Conservation (phyloP, 352 stramenopile genomes). For the Pythium sukuiense region DNA sequence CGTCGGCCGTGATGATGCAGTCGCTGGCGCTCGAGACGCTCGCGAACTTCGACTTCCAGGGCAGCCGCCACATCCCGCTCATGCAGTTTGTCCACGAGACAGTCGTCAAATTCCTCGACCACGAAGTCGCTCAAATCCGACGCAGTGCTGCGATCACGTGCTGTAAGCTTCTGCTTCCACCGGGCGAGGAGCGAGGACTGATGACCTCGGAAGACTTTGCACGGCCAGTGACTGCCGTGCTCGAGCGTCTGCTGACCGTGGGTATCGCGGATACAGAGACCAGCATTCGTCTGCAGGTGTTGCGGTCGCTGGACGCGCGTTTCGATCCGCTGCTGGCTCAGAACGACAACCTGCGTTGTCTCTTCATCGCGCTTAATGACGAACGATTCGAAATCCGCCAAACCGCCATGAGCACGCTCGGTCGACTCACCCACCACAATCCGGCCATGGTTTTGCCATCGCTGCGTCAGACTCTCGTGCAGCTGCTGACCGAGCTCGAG, state of each 20-base stretch:
- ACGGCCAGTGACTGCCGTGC: constrained; percentile 65
- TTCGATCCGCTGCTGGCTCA: constrained; percentile 81
- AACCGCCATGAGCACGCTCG: constrained; percentile 86
- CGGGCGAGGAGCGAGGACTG: constrained; percentile 56
- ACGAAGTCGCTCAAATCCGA: constrained; percentile 83
- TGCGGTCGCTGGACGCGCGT: constrained; percentile 76
- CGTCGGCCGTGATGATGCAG: constrained; percentile 76
- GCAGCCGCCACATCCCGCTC: constrained; percentile 83
- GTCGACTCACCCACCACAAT: constrained; percentile 84
- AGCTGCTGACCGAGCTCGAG: constrained; percentile 84
- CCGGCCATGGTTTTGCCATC: constrained; percentile 79
- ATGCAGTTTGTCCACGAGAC: constrained; percentile 89
- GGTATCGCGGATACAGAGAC: constrained; percentile 87
- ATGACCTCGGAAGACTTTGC: constrained; percentile 77
- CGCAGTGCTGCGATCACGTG: constrained; percentile 87
- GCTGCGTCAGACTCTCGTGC: constrained; percentile 81
- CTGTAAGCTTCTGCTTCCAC: constrained; percentile 79
- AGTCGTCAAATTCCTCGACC: constrained; percentile 86
- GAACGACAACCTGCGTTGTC: constrained; percentile 81
- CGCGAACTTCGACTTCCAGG: constrained; percentile 85
- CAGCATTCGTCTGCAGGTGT: constrained; percentile 78
- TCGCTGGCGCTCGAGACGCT: constrained; percentile 82
- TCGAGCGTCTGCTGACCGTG: constrained; percentile 80
- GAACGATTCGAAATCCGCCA: constrained; percentile 88
- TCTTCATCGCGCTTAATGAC: constrained; percentile 89